Evolutionary conservation across 495 filamentous ascomycete species (phyloP), one percentile per base, ranked within the genome.

Genomic region (Terfezia claveryi): DNA sequence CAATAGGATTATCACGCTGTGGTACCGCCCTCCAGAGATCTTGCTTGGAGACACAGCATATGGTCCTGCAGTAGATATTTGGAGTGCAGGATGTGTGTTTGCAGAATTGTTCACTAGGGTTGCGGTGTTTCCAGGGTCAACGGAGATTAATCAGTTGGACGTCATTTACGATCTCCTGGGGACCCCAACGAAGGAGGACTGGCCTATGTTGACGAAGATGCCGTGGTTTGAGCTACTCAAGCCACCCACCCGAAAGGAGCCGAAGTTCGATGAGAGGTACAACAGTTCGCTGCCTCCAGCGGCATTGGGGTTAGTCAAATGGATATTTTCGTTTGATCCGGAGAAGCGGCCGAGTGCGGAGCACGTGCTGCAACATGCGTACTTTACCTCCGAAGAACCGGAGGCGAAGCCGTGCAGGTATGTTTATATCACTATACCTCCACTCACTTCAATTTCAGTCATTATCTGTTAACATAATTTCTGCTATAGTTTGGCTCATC

Each of bases 1-100:
- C 10, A 99, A 99, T 63, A 84, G 91, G 20, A 93, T 99, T 57
- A 94, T 99, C 62, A 99, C 91, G 12, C 85, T 89, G 55, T 99
- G 91, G 91, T 99, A 99, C 65, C 77, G 86, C 17, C 83, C 85
- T 0, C 91, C 91, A 0, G 92, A 99, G 67, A 78, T 99, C 11
- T 75, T 99, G 2, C 74, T 96, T 2, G 91, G 91, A 4, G 91
- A 95, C 63, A 96, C 91, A 5, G 80, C 83, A 58, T 99, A 99
- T 64, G 87, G 88, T 10, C 84, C 87, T 0, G 86, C 85, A 2
- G 92, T 96, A 4, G 91, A 99, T 62, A 87, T 99, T 55, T 99
- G 91, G 91, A 91, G 84, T 65, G 91, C 91, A 14, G 92, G 89
- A 9, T 96, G 91, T 67, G 91, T 99, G 7, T 81, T 94, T 67